phyloP scores from a whole-genome alignment of 2,329 filamentous ascomycete species.

The Xylariaceae sp. region DNA sequence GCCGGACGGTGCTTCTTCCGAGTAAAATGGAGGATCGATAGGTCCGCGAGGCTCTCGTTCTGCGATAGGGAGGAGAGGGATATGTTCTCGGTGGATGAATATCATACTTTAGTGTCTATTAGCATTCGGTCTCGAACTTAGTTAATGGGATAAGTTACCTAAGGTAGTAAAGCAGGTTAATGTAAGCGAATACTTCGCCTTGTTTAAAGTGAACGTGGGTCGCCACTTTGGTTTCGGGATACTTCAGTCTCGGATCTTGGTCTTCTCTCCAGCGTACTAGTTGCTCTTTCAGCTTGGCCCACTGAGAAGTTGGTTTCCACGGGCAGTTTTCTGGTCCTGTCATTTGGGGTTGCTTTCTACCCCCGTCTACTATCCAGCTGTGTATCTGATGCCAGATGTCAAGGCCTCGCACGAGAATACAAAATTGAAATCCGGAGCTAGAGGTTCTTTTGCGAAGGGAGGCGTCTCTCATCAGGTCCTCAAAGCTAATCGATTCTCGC shows the following conservation, averaged over 20 bases:
- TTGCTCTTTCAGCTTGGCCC: conserved; percentile 24
- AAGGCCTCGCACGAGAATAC: conserved; percentile 24
- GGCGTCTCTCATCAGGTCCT: conserved; percentile 9
- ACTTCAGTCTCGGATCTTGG: conserved; percentile 24
- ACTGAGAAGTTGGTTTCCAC: conserved; percentile 25
- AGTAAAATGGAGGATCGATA: conserved; percentile 24
- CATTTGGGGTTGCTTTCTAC: conserved; percentile 23
- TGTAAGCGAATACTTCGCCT: conserved; percentile 30
- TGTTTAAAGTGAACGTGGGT: conserved; percentile 27
- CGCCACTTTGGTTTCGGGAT: conserved; percentile 26
- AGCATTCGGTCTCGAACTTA: neutral
- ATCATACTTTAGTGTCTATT: conserved; percentile 10
- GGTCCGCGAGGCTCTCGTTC: conserved; percentile 25
- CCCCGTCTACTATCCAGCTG: conserved; percentile 30
- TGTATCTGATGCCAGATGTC: conserved; percentile 30
- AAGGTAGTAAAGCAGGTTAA: conserved; percentile 28
- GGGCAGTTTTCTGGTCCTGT: conserved; percentile 25
- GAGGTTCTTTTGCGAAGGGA: conserved; percentile 19
- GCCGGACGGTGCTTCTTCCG: conserved; percentile 19
- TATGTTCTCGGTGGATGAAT: conserved; percentile 23
- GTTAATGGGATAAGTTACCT: conserved; percentile 13
- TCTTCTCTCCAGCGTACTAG: conserved; percentile 24
- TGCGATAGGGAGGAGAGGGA: conserved; percentile 22
- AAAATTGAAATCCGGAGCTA: conserved; percentile 21
- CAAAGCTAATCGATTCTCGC: conserved; percentile 11